Evolutionary conservation across 768 basidiomycete genomes (phyloP), one percentile per base, ranked within the genome.

Genomic region (Russula sp.): DNA sequence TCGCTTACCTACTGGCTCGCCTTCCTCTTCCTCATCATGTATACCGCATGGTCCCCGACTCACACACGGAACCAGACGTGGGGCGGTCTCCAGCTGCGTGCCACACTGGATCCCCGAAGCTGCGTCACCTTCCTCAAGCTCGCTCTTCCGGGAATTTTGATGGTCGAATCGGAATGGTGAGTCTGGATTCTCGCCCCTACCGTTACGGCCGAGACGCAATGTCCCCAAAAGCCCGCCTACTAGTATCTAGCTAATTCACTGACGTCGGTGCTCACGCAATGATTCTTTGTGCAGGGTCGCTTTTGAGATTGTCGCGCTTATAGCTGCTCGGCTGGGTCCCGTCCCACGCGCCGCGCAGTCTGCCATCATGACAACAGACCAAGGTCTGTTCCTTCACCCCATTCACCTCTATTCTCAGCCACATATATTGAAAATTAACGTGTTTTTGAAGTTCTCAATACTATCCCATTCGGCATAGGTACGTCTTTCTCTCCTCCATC

Each of bases 161-260:
- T 89, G 88, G 82, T 89, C 34, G 87, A 86, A 22, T 88, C 88
- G 4, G 89, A 91, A 76, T 91, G 88, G 88, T 88, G 69, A 58
- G 78, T 63, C 6, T 13, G n/a, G 4, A 10, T 18, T 45, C 11
- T 31, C 14, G 6, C 31, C 22, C 13, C 27, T 44, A 18, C 34
- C 2, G 37, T 44, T 31, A 44, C 27, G 42, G 2, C 16, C 14
- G 5, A 44, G 42, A 18, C 16, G 1, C 22, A 14, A 6, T 16
- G 16, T 18, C 16, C 16, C 42, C 14, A 2, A 45, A n/a, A 16
- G 14, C 42, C 14, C 16, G 2, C 13, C 32, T 2, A 22, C 44
- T 39, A 58, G 31, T 34, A 35, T 20, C 2, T 13, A 4, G 4
- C 16, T 16, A 20, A 20, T 42, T 40, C 22, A 42, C n/a, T 53